Percentiles rank a stretch among this genome's conserved stretches.
Evolutionary conservation across 352 stramenopile species (phyloP).

Genomic region (Globisporangium alternatum): DNA sequence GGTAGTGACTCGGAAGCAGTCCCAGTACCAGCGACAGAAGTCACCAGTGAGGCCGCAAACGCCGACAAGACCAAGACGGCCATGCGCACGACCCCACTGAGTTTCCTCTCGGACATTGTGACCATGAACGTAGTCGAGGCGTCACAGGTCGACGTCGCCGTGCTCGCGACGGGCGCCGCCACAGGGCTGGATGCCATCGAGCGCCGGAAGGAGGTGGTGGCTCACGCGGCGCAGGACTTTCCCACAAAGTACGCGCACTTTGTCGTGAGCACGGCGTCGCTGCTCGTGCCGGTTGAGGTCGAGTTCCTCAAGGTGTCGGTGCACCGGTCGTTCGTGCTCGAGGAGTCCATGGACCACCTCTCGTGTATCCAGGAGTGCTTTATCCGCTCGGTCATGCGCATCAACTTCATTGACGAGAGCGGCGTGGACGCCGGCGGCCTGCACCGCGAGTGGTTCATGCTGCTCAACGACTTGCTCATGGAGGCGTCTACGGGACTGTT

Average conservation of each 20-base stretch:
- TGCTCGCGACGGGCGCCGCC: conserved; percentile 28
- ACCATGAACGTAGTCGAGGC: conserved; percentile 38
- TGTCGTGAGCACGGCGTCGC: conserved; percentile 58
- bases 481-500: conserved; percentile 53
- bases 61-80: conserved; percentile 27
- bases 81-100: conserved; percentile 25
- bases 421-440: conserved; percentile 86
- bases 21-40: neutral
- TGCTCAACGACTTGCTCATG: conserved; percentile 63
- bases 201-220: conserved; percentile 36
- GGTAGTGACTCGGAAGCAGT: neutral
- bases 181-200: conserved; percentile 29
- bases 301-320: conserved; percentile 70
- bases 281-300: conserved; percentile 58
- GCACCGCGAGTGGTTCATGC: conserved; percentile 92
- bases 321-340: conserved; percentile 56
- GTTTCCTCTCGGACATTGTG: conserved; percentile 27
- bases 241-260: conserved; percentile 76
- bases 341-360: conserved; percentile 72
- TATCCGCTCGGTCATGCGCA: conserved; percentile 73
- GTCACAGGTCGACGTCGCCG: conserved; percentile 31
- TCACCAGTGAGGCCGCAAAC: neutral
- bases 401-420: conserved; percentile 85
- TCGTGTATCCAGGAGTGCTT: conserved; percentile 52
- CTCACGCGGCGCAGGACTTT: conserved; percentile 49